Base-by-base conservation (phyloP, 2,329 filamentous ascomycete species). In the Berkeleyomyces rouxiae region DNA sequence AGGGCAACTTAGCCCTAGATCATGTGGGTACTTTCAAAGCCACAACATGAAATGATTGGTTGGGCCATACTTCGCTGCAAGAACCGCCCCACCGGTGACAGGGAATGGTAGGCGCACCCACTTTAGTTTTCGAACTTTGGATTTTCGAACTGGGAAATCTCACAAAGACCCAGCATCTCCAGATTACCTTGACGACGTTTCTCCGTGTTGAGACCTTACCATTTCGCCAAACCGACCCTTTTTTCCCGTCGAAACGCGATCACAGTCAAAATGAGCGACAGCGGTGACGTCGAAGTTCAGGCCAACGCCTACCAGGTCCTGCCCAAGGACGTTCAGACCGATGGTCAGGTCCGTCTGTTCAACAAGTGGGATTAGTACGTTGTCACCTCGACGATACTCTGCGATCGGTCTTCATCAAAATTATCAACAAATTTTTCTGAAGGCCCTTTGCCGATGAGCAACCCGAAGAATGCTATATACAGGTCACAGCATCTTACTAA, bases 311-410 rank as follows among this genome's bases (percentile, higher is more conserved):
- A 84, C 79, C 79, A 83, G 74, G 84, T 90, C 76, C 87, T 96
- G 70, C 90, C 92, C 79, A 96, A 95, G 86, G 90, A 96, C 70
- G 87, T 95, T 75, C 82, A 85, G 73, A 89, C 95, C 81, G 85
- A 93, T 79, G 91, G 90, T 78, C 86, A 82, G 79, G 83, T 93
- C 77, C 95, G 95, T 87, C 84, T 96, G 73, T 95, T 96, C 85
- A 95, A 93, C 86, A 95, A 95, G 81, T 96, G 91, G 79, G 79
- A 79, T 80, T 99, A 97, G 64, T 65, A 65, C 59, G 64, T 65
- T 63, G 51, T 39, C 53, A 58, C 43, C 61, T 43, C 42, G n/a
- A n/a, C 43, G 43, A 58, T 63, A 40, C 59, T 51, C 43, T 49
- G 40, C 51, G 59, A 61, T 64, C 43, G 47, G 61, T 16, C 39